Evolutionary conservation across 2,329 filamentous ascomycete genomes (phyloP).

Genomic region (Capronia americana): DNA sequence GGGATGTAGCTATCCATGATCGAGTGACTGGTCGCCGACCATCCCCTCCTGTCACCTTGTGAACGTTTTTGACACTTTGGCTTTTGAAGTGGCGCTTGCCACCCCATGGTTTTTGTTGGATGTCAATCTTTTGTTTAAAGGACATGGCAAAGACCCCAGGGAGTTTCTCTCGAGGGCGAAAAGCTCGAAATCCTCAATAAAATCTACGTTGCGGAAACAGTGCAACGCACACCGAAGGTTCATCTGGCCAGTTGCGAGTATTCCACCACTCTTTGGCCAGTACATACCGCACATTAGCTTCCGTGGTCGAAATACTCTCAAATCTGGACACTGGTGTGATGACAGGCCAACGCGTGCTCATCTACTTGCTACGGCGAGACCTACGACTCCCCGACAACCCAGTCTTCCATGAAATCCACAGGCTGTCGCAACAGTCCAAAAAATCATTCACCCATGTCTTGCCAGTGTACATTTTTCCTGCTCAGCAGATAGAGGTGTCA

Average conservation of each 20-base stretch:
- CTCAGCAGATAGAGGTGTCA: conserved; percentile 75
- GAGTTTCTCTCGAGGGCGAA: neutral
- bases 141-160: neutral
- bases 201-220: neutral
- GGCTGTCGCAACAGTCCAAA: conserved; percentile 56
- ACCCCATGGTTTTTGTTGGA: neutral
- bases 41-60: neutral
- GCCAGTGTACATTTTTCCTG: conserved; percentile 72
- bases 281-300: neutral
- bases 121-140: neutral
- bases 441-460: conserved; percentile 68
- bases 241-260: neutral
- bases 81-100: neutral
- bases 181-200: neutral
- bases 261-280: neutral
- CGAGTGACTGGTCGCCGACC: conserved; percentile 2
- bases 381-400: conserved; percentile 77
- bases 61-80: neutral
- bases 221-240: neutral
- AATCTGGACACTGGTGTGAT: conserved; percentile 22
- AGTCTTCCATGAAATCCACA: conserved; percentile 65
- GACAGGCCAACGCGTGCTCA: conserved; percentile 57
- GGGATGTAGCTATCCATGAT: conserved; percentile 7
- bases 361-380: conserved; percentile 76
- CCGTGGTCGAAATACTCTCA: neutral